Conservation (phyloP, 768 basidiomycete genomes). For the Xanthoconium stramineum region DNA sequence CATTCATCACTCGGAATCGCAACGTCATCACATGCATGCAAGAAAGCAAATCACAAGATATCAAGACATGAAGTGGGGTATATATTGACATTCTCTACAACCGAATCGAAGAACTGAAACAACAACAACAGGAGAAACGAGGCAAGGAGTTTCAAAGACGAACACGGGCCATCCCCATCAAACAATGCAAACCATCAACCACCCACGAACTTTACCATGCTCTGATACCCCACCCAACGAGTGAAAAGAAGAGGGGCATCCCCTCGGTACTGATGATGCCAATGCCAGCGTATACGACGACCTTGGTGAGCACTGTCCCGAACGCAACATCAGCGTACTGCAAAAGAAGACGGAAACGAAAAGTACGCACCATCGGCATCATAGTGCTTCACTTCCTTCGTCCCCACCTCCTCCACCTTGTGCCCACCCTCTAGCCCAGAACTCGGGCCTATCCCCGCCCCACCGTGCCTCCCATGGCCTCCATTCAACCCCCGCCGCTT, state of each 20-base stretch:
- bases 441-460: constrained; percentile 26
- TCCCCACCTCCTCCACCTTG: constrained; percentile 22
- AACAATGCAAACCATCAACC: too few species aligned
- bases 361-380: constrained; percentile 73
- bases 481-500: constrained; percentile 22
- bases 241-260: constrained; percentile 65
- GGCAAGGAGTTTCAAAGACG: too few species aligned
- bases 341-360: too few species aligned
- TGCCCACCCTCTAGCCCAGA: constrained; percentile 29
- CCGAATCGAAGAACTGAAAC: too few species aligned
- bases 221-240: constrained; percentile 64
- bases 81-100: too few species aligned
- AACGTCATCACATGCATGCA: too few species aligned
- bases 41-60: too few species aligned
- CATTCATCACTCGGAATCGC: too few species aligned
- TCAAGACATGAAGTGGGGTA: too few species aligned
- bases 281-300: constrained; percentile 88
- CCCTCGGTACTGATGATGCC: constrained; percentile 60
- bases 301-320: constrained; percentile 76
- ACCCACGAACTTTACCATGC: constrained; percentile 26
- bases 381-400: constrained; percentile 58
- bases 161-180: too few species aligned
- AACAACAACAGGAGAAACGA: too few species aligned
- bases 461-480: not conserved
- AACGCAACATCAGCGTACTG: not conserved